Evolutionary conservation across 2,329 filamentous ascomycete species (phyloP).

Genomic region (Microdochium nivale): DNA sequence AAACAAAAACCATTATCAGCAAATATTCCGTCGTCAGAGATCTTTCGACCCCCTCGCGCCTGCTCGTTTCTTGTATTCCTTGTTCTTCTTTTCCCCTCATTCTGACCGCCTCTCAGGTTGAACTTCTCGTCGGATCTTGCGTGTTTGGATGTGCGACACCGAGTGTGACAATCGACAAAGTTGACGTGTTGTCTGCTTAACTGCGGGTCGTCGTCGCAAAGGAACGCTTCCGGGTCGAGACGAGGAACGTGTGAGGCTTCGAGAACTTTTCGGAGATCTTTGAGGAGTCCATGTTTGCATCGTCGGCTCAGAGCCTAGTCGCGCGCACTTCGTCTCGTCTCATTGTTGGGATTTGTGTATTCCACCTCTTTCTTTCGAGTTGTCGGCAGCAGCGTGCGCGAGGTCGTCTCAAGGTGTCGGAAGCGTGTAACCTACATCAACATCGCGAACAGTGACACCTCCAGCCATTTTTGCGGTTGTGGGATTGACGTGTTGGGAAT

Average conservation of each 20-base stretch:
- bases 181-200: background rate
- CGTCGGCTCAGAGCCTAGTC: too few species aligned
- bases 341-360: background rate
- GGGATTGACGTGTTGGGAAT: conserved; percentile 10
- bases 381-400: background rate
- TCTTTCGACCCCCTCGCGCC: conserved; percentile 66
- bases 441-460: conserved; percentile 76
- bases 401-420: conserved; percentile 8
- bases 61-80: conserved; percentile 41
- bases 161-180: background rate
- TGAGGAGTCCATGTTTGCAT: background rate
- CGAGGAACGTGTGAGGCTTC: background rate
- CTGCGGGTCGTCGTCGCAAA: background rate
- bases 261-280: background rate
- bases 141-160: background rate
- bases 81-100: background rate
- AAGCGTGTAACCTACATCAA: conserved; percentile 58
- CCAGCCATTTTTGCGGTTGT: conserved; percentile 65
- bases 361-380: background rate
- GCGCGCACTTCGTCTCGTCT: background rate
- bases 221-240: background rate
- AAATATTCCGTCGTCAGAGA: conserved; percentile 65
- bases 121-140: background rate
- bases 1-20: conserved; percentile 47
- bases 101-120: conserved; percentile 1